A percentile compares a stretch with the other conserved stretches of the same genome.
Conservation (phyloP, 2,329 filamentous ascomycete genomes). For the Bipolaris gigantea region DNA sequence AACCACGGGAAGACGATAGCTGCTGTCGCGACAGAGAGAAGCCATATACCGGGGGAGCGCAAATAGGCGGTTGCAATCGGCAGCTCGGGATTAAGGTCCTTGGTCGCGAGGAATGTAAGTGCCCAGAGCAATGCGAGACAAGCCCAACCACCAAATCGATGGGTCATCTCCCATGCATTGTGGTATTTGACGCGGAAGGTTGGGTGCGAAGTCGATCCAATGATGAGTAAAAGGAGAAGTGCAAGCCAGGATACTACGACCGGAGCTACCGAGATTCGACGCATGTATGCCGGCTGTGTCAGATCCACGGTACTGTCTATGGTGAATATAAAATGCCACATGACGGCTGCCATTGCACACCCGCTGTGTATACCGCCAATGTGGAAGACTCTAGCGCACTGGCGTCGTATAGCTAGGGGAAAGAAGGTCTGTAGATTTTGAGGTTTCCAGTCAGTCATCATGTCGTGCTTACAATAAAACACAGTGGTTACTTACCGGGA, state of each 20-base stretch:
- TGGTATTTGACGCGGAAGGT: slow-evolving; percentile 36
- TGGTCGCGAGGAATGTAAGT: slow-evolving; percentile 31
- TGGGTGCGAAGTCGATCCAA: slow-evolving; percentile 37
- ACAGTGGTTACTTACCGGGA: slow-evolving; percentile 23
- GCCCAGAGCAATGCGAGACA: slow-evolving; percentile 40
- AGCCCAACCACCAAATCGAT: slow-evolving; percentile 45
- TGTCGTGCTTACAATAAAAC: not conserved
- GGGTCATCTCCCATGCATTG: slow-evolving; percentile 41
- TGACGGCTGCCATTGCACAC: slow-evolving; percentile 37
- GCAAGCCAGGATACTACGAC: slow-evolving; percentile 36
- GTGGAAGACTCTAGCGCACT: slow-evolving; percentile 40
- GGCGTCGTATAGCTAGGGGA: slow-evolving; percentile 38
- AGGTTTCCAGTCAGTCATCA: not conserved
- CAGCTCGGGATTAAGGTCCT: slow-evolving; percentile 24
- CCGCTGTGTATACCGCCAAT: slow-evolving; percentile 45
- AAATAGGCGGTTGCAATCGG: slow-evolving; percentile 27
- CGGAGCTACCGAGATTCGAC: slow-evolving; percentile 24
- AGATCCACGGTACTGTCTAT: slow-evolving; percentile 41
- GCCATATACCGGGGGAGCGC: slow-evolving; percentile 60
- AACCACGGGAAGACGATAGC: slow-evolving; percentile 76
- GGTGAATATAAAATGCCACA: slow-evolving; percentile 52
- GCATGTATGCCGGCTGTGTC: slow-evolving; percentile 20
- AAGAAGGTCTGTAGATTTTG: slow-evolving; percentile 5
- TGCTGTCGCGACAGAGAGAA: slow-evolving; percentile 65
- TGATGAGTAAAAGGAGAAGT: slow-evolving; percentile 32